These are phyloP conservation scores for Leucocoprinus leucothites DNA, from an alignment of 768 basidiomycete genomes.

Conservation along the genomic window DNA sequence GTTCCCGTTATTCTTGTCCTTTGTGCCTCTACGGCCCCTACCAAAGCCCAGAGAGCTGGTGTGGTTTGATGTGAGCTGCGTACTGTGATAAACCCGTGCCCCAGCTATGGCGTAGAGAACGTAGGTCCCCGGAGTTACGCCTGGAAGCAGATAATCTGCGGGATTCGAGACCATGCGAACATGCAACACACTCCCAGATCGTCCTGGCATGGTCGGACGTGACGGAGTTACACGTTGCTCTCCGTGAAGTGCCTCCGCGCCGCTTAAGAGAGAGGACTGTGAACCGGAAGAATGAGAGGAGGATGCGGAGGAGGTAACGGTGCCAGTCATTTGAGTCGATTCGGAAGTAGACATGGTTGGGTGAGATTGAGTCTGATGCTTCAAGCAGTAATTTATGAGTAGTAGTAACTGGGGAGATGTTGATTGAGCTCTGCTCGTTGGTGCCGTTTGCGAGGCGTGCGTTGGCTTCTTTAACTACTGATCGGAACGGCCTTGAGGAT, in stretches of 20 bases:
- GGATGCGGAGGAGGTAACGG: neutral
- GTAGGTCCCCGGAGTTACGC: neutral
- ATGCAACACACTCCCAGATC: neutral
- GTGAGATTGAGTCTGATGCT: too few species aligned
- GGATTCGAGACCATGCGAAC: neutral
- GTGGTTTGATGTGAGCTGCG: conserved; percentile 9
- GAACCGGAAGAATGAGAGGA: conserved; percentile 1
- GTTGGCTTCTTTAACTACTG: neutral
- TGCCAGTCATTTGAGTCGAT: neutral
- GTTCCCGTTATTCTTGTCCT: conserved; percentile 25
- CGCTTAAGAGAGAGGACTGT: neutral
- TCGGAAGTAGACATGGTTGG: neutral
- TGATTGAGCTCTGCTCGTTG: neutral
- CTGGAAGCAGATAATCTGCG: conserved; percentile 3
- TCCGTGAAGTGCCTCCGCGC: neutral
- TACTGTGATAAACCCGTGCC: conserved; percentile 21
- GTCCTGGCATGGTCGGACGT: neutral
- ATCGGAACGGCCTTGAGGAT: conserved; percentile 1
- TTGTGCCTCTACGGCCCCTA: conserved; percentile 1
- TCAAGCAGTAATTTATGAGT: too few species aligned
- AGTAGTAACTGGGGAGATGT: too few species aligned
- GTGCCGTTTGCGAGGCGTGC: neutral
- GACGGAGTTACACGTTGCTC: too few species aligned
- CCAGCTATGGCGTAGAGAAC: conserved; percentile 12
- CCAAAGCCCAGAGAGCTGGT: neutral